A percentile compares a stretch with the other conserved stretches of the same genome.
Conservation (phyloP, 306 rosid genomes). For the Delonix regia region DNA sequence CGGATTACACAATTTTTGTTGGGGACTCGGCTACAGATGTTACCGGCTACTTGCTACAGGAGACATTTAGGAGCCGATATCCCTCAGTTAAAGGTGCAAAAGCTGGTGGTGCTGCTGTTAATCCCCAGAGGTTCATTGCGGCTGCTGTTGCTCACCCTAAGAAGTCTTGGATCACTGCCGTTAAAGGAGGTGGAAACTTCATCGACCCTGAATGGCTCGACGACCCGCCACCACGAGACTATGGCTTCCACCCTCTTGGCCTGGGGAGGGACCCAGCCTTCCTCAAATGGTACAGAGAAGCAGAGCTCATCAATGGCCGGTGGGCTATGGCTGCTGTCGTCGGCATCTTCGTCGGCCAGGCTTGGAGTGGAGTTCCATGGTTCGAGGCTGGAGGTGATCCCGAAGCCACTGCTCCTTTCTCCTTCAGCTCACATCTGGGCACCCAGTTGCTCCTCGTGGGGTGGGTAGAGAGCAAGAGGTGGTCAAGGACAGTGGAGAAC, state of each 20-base stretch:
- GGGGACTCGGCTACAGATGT: slow-evolving; percentile 93
- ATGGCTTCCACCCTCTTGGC: slow-evolving; percentile 93
- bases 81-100: slow-evolving; percentile 60
- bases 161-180: slow-evolving; percentile 88
- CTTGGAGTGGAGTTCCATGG: slow-evolving; percentile 99
- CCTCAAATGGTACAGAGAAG: slow-evolving; percentile 98
- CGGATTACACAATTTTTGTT: slow-evolving; percentile 84
- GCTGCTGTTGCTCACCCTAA: slow-evolving; percentile 49
- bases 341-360: slow-evolving; percentile 94
- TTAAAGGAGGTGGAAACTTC: slow-evolving; percentile 71
- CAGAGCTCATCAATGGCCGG: slow-evolving; percentile 96
- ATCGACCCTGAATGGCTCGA: slow-evolving; percentile 98
- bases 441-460: slow-evolving; percentile 96
- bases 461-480: slow-evolving; percentile 96
- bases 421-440: slow-evolving; percentile 86
- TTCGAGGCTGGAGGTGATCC: slow-evolving; percentile 96
- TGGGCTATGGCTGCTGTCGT: slow-evolving; percentile 99
- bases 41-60: slow-evolving; percentile 69
- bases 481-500: slow-evolving; percentile 93
- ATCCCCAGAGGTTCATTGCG: slow-evolving; percentile 56
- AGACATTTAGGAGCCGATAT: slow-evolving; percentile 62
- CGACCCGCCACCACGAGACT: slow-evolving; percentile 99
- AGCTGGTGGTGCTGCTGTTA: slow-evolving; percentile 46
- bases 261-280: slow-evolving; percentile 92
- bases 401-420: slow-evolving; percentile 88